These are phyloP conservation scores for Dillenia turbinata DNA, from an alignment of 164 flowering plant species.

Conservation along the genomic window DNA sequence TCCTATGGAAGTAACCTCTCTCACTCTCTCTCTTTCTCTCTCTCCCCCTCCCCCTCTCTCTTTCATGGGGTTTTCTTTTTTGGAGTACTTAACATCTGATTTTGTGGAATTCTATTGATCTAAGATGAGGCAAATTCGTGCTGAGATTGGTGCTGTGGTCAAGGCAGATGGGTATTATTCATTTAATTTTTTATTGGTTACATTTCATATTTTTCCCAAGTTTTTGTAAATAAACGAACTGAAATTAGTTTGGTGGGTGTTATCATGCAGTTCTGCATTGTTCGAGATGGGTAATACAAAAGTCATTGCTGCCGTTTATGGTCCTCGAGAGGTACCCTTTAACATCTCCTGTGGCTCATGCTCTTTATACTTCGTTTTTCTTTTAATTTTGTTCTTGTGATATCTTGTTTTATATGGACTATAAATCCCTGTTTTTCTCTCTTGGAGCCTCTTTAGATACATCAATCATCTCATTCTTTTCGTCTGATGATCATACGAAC, in stretches of 20 bases:
- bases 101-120: background rate
- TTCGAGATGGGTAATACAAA: constrained; percentile 98
- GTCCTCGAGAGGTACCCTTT: constrained; percentile 85
- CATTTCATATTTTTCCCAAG: background rate
- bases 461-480: background rate
- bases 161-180: constrained; percentile 79
- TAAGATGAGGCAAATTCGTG: constrained; percentile 90
- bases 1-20: constrained; percentile 63
- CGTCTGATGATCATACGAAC: no score
- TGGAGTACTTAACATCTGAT: background rate
- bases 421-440: background rate
- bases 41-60: constrained; percentile 4
- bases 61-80: background rate
- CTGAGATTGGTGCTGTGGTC: constrained; percentile 73
- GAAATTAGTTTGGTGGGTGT: background rate
- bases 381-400: no score
- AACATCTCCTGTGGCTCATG: no score
- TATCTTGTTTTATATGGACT: no score
- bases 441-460: background rate
- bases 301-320: constrained; percentile 97
- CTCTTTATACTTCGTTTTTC: no score
- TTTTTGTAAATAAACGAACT: background rate
- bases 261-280: constrained; percentile 65
- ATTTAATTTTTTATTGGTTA: background rate
- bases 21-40: constrained; percentile 11